Base-by-base conservation (phyloP, 495 filamentous ascomycete species). In the Xylaria sp. region DNA sequence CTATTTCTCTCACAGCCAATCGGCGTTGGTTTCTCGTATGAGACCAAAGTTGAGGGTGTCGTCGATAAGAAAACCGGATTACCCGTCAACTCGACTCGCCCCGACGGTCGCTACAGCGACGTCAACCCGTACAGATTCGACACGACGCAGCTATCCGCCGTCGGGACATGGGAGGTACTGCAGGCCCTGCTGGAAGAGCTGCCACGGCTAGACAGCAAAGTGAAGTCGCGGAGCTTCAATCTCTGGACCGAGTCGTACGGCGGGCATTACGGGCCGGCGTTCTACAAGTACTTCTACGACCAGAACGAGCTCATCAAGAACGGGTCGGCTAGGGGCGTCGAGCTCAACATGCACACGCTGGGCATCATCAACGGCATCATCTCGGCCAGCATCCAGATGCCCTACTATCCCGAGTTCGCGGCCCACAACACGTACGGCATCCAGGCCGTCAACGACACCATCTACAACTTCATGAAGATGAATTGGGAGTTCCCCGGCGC, bases 341-440 rank as follows among this genome's bases (percentile, higher is more conserved):
- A 83, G 64, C 84, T 91, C 33, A 83, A 85, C 57, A 80, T 91
- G 53, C 82, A 86, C 52, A 85, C 87, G 26, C 78, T 89, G 0
- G 82, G 86, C 0, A 85, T 89, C 29, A 77, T 92, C 46, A 94
- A 93, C 77, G 92, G 91, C 35, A 93, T 92, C 69, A 85, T 94
- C 61, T 91, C 93, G 74, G 84, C 88, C 44, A 78, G 86, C 21
- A 86, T 89, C 8, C 92, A 95, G 81, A 83, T 81, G 17, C 86
- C 88, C 2, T 87, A 82, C 55, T 95, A 93, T 72, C 87, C 91
- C 0, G 79, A 86, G 19, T 88, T 91, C 71, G 91, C 91, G 6
- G 85, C 86, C 64, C 87, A 89, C 78, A 96, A 96, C 73, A 93
- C 92, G 5, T 96, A 93, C 73, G 88, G 88, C 5, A 86, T 94